phyloP scores from a whole-genome alignment of 768 basidiomycete species.

The Tylopilus sp. region DNA sequence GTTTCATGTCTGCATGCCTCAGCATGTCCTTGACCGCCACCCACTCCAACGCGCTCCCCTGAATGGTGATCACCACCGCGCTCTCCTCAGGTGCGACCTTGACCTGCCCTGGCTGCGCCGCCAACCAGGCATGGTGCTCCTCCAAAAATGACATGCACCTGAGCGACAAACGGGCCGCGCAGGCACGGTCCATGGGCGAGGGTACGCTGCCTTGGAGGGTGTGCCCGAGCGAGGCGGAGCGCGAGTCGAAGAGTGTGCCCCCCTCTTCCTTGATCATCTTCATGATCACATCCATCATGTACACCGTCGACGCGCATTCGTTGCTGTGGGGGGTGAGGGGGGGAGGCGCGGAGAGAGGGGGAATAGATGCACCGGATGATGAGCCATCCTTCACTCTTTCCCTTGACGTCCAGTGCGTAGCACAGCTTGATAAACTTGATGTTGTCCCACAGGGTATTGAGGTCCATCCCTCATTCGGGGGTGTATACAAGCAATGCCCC shows the following conservation, averaged over 20 bases:
- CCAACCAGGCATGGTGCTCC: slow-evolving; percentile 61
- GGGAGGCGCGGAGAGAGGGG: not conserved
- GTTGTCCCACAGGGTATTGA: slow-evolving; percentile 78
- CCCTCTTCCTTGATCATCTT: slow-evolving; percentile 97
- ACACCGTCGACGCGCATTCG: slow-evolving; percentile 83
- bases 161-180: slow-evolving; percentile 84
- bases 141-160: slow-evolving; percentile 96
- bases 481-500: slow-evolving; percentile 94
- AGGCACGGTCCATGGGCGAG: slow-evolving; percentile 89
- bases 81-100: slow-evolving; percentile 58
- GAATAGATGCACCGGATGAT: slow-evolving; percentile 70
- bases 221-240: slow-evolving; percentile 94
- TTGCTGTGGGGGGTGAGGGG: slow-evolving; percentile 46
- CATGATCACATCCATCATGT: slow-evolving; percentile 87
- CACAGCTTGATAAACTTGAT: slow-evolving; percentile 85
- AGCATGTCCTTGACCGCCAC: slow-evolving; percentile 84
- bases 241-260: slow-evolving; percentile 85
- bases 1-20: slow-evolving; percentile 84
- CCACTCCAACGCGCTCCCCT: slow-evolving; percentile 76
- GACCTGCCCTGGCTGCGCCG: slow-evolving; percentile 46
- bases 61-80: slow-evolving; percentile 90
- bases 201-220: slow-evolving; percentile 96
- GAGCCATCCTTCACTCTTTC: slow-evolving; percentile 89
- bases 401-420: slow-evolving; percentile 81
- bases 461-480: slow-evolving; percentile 84